Conservation (phyloP, 2,329 filamentous ascomycete species). For the Penicillium sp. region DNA sequence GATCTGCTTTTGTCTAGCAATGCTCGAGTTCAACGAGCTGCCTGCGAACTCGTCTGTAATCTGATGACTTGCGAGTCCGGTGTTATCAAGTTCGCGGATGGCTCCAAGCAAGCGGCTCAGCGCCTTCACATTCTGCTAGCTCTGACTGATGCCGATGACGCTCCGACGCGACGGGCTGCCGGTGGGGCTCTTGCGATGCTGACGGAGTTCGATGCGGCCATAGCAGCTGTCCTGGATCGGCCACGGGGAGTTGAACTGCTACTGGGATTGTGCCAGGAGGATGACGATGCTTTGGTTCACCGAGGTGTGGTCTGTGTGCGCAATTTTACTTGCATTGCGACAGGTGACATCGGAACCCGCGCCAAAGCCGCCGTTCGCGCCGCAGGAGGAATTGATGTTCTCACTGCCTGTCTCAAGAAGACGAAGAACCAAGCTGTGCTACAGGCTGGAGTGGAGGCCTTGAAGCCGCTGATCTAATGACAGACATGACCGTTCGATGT, state of each 20-base stretch:
- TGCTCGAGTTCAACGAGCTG: slow-evolving; percentile 72
- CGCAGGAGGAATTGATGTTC: slow-evolving; percentile 63
- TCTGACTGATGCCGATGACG: slow-evolving; percentile 80
- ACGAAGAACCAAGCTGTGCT: slow-evolving; percentile 69
- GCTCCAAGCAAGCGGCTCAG: slow-evolving; percentile 65
- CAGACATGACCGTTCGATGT: neutral
- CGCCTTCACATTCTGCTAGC: slow-evolving; percentile 82
- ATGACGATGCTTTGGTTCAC: slow-evolving; percentile 54
- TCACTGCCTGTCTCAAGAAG: slow-evolving; percentile 70
- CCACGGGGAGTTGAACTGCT: slow-evolving; percentile 73
- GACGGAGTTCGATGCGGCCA: slow-evolving; percentile 73
- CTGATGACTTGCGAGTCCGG: slow-evolving; percentile 55
- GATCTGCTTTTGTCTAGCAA: slow-evolving; percentile 79
- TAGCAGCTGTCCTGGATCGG: slow-evolving; percentile 67
- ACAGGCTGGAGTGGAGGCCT: slow-evolving; percentile 66
- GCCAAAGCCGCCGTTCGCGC: slow-evolving; percentile 62
- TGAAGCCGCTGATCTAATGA: slow-evolving; percentile 64
- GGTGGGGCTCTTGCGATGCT: slow-evolving; percentile 85
- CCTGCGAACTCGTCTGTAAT: slow-evolving; percentile 89
- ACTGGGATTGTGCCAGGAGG: slow-evolving; percentile 75
- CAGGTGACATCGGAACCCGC: slow-evolving; percentile 63
- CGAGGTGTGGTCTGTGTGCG: slow-evolving; percentile 73
- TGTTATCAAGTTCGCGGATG: slow-evolving; percentile 50
- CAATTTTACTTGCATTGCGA: slow-evolving; percentile 66
- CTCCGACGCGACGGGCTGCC: slow-evolving; percentile 75